A percentile compares a stretch with the other conserved stretches of the same genome.
phyloP scores from a whole-genome alignment of 75 land plant species.

The Pinus albicaulis region DNA sequence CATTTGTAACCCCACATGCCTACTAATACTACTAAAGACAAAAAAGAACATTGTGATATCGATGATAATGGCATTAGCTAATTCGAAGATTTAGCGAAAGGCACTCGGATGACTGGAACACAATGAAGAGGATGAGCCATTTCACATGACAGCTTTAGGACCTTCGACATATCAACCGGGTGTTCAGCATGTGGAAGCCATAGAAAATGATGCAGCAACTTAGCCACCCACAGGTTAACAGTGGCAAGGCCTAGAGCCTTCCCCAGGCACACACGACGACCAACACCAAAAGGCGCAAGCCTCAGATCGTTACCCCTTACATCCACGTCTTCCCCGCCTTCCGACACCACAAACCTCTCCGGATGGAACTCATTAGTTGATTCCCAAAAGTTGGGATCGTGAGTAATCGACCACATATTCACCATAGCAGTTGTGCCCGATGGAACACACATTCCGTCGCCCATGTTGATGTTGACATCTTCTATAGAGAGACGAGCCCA shows the following conservation, averaged over 20 bases:
- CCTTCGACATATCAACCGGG: conserved; percentile 51
- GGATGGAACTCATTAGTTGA: conserved; percentile 58
- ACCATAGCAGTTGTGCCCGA: conserved; percentile 86
- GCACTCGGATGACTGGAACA: too few species aligned
- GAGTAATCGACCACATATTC: conserved; percentile 90
- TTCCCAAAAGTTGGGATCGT: conserved; percentile 56
- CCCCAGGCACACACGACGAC: conserved; percentile 61
- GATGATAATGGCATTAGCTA: too few species aligned
- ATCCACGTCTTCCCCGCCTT: background rate
- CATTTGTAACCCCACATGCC: too few species aligned
- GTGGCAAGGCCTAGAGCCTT: conserved; percentile 66
- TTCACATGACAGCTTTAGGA: conserved; percentile 56
- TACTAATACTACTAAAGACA: too few species aligned
- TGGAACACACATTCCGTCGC: too few species aligned
- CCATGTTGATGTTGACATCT: too few species aligned
- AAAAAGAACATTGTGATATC: too few species aligned
- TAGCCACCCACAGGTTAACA: conserved; percentile 64
- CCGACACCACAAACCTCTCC: conserved; percentile 46
- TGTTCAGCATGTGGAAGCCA: conserved; percentile 21
- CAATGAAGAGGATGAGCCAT: too few species aligned
- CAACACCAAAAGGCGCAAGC: conserved; percentile 33
- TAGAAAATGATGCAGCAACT: conserved; percentile 43
- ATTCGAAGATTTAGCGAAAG: too few species aligned
- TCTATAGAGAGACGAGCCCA: too few species aligned
- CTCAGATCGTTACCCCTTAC: background rate